These are phyloP conservation scores for Dothistroma septosporum DNA, from an alignment of 2,329 filamentous ascomycete species.

Conservation along the genomic window DNA sequence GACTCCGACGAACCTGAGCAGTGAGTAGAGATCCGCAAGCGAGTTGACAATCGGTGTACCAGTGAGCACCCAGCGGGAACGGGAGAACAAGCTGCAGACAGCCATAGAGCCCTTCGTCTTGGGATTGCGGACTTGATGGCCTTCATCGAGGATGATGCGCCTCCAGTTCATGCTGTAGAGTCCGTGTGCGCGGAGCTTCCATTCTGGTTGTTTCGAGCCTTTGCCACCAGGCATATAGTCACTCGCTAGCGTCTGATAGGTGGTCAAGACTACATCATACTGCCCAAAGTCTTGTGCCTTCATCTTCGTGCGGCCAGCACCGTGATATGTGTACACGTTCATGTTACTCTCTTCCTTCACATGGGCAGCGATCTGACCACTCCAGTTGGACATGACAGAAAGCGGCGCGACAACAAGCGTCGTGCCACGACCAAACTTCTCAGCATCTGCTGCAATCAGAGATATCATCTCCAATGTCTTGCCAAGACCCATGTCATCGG, in stretches of 20 bases:
- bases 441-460: conserved; percentile 60
- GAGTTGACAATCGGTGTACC: conserved; percentile 62
- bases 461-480: conserved; percentile 86
- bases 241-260: conserved; percentile 69
- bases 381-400: conserved; percentile 88
- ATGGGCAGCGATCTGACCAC: conserved; percentile 70
- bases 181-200: conserved; percentile 40
- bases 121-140: conserved; percentile 75
- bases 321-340: conserved; percentile 71
- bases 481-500: conserved; percentile 89
- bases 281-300: conserved; percentile 54
- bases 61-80: conserved; percentile 73
- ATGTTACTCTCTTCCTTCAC: conserved; percentile 60
- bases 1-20: conserved; percentile 72
- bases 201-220: conserved; percentile 27
- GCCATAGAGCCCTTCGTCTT: conserved; percentile 68
- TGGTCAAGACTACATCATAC: conserved; percentile 77
- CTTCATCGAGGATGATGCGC: conserved; percentile 77
- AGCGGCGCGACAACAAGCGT: conserved; percentile 80
- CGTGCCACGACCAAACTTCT: conserved; percentile 44
- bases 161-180: conserved; percentile 68
- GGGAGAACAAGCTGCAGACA: conserved; percentile 61
- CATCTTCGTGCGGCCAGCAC: conserved; percentile 54
- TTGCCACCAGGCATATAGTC: conserved; percentile 57
- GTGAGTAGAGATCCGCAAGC: conserved; percentile 74